Percentiles rank a stretch among this genome's conserved stretches.
Conservation (phyloP, 331 rosid genomes). For the Telfairia occidentalis region DNA sequence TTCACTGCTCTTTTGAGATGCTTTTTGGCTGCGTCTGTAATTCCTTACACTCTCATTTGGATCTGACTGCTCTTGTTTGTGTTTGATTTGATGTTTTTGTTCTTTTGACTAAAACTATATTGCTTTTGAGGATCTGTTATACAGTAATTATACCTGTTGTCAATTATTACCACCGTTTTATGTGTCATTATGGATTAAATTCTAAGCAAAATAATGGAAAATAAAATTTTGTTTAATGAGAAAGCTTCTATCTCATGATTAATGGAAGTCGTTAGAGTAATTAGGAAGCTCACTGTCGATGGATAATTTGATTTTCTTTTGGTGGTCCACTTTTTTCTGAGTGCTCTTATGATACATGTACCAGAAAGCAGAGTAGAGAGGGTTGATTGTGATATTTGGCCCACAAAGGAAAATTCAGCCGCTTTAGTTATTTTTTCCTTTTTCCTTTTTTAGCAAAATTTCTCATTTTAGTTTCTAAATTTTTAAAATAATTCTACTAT, state of each 20-base stretch:
- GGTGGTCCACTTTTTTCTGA: conserved; percentile 15
- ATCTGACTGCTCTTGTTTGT: not conserved
- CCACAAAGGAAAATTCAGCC: not conserved
- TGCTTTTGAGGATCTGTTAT: not conserved
- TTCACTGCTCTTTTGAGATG: not conserved
- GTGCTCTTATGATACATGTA: conserved; percentile 7
- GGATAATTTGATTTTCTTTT: not conserved
- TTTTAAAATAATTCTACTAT: no score
- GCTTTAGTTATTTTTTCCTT: not conserved
- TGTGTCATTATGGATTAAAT: not conserved
- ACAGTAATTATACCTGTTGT: not conserved
- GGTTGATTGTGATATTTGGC: not conserved
- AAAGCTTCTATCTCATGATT: not conserved
- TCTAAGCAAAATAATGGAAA: not conserved
- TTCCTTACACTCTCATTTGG: not conserved
- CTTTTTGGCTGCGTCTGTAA: not conserved
- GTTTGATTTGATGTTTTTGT: not conserved
- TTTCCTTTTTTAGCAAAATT: no score
- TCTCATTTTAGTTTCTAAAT: no score
- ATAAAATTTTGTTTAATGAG: not conserved
- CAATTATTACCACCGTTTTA: not conserved
- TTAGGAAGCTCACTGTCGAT: not conserved
- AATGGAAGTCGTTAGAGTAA: not conserved
- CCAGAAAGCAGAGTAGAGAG: not conserved
- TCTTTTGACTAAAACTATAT: not conserved